Base-by-base conservation (phyloP, 1,139 yeast species). In the Kodamaea sp. region DNA sequence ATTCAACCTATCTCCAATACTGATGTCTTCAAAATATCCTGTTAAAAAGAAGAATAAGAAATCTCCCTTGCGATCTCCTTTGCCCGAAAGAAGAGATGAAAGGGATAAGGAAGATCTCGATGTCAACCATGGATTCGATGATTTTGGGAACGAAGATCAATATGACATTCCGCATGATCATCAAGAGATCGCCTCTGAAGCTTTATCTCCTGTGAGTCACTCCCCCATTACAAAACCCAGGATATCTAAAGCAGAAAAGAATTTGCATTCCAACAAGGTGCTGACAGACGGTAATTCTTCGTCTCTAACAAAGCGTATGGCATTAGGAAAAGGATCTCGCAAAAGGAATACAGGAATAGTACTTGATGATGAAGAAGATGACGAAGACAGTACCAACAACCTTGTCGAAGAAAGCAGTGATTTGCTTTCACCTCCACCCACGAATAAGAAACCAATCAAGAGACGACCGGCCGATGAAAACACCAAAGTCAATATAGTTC, bases 261-360 rank as follows among this genome's bases (percentile, higher is more conserved):
- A 12, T 11, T 14, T 9, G 15, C 7, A 16, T 12, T 22, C 27
- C 14, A 24, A 15, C 12, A 16, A 5, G 15, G 15, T 15, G 12
- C 20, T 3, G 24, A 14, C 11, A n/a, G 14, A 7, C 21, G 16
- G 41, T 47, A 16, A 22, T 14, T 14, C 31, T 15, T 32, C 61
- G 0, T 48, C 61, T 5, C 40, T 68, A 14, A 70, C 77, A 1
- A 71, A 67, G 44, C 58, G 53, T 22, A 70, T 72, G 57, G 78
- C 75, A 3, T 50, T 70, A 28, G 70, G 69, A 1, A 60, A 51
- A 32, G 39, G 56, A 4, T 36, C 50, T 2, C 54, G 43, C 26
- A 47, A 43, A 26, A 46, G 41, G 20, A 37, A 25, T 18, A 26
- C 35, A 9, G 30, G 42, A 22, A 24, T 44, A 12, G 18, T 42